phyloP scores from a whole-genome alignment of 2,329 filamentous ascomycete genomes.

The Plenodomus lindquistii region DNA sequence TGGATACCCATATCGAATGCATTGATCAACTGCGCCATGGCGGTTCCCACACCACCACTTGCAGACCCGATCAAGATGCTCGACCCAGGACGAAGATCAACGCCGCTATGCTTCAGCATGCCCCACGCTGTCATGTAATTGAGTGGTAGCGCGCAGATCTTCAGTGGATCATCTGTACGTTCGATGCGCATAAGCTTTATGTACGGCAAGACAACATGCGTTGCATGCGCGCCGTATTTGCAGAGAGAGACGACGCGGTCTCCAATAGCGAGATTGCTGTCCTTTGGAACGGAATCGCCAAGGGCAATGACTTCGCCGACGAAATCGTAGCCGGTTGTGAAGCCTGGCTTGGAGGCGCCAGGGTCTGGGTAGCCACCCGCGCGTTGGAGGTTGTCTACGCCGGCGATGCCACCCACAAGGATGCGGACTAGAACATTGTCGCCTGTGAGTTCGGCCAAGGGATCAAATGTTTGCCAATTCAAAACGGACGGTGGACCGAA shows the following conservation, averaged over 20 bases:
- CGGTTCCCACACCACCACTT: constrained; percentile 12
- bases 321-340: constrained; percentile 12
- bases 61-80: constrained; percentile 12
- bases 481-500: constrained; percentile 11
- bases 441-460: constrained; percentile 1
- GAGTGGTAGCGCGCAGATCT: constrained; percentile 7
- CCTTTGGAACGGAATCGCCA: constrained; percentile 1
- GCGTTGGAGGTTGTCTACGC: constrained; percentile 13
- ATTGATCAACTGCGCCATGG: constrained; percentile 8
- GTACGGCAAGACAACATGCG: constrained; percentile 10
- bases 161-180: constrained; percentile 3
- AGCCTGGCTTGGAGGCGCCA: constrained; percentile 2
- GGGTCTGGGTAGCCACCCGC: constrained; percentile 12
- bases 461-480: constrained; percentile 8
- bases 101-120: constrained; percentile 12
- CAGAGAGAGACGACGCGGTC: constrained; percentile 6
- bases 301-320: constrained; percentile 11
- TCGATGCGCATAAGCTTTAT: constrained; percentile 5
- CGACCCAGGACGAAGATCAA: constrained; percentile 6
- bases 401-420: constrained; percentile 10
- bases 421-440: constrained; percentile 9
- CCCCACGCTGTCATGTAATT: constrained; percentile 17
- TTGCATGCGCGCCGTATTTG: constrained; percentile 7
- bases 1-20: constrained; percentile 10
- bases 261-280: constrained; percentile 3